These are phyloP conservation scores for Colletotrichum costaricense DNA, from an alignment of 2,329 filamentous ascomycete species.

Conservation along the genomic window DNA sequence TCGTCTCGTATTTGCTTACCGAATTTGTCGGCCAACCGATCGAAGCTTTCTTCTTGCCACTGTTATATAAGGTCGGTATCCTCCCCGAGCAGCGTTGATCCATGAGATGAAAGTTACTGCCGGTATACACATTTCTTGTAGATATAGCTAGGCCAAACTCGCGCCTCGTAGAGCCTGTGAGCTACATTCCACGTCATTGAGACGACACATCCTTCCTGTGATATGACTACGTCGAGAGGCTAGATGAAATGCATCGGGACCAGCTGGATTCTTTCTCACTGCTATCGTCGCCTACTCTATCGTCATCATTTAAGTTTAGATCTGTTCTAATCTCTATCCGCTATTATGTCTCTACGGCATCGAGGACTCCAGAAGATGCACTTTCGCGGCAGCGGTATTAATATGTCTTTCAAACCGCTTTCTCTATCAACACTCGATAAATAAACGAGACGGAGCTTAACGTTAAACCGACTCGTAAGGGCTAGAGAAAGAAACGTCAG, in stretches of 20 bases:
- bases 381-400: slow-evolving; percentile 39
- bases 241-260: slow-evolving; percentile 62
- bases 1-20: slow-evolving; percentile 11
- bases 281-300: slow-evolving; percentile 28
- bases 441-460: slow-evolving; percentile 80
- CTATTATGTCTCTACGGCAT: slow-evolving; percentile 37
- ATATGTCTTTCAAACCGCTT: slow-evolving; percentile 45
- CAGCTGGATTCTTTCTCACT: not conserved
- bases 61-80: not conserved
- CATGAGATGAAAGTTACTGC: not conserved
- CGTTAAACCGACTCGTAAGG: slow-evolving; percentile 75
- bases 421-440: slow-evolving; percentile 58
- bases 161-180: slow-evolving; percentile 69
- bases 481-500: slow-evolving; percentile 78
- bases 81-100: not conserved
- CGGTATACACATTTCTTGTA: slow-evolving; percentile 60
- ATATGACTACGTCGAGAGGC: slow-evolving; percentile 76
- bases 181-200: slow-evolving; percentile 79
- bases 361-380: slow-evolving; percentile 42
- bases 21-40: not conserved
- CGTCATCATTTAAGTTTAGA: slow-evolving; percentile 41
- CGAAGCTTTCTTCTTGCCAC: not conserved
- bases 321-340: slow-evolving; percentile 32
- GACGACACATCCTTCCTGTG: slow-evolving; percentile 73
- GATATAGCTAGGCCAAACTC: slow-evolving; percentile 74